Base-by-base conservation (phyloP, 2,329 filamentous ascomycete genomes). In the Cercospora janseana region DNA sequence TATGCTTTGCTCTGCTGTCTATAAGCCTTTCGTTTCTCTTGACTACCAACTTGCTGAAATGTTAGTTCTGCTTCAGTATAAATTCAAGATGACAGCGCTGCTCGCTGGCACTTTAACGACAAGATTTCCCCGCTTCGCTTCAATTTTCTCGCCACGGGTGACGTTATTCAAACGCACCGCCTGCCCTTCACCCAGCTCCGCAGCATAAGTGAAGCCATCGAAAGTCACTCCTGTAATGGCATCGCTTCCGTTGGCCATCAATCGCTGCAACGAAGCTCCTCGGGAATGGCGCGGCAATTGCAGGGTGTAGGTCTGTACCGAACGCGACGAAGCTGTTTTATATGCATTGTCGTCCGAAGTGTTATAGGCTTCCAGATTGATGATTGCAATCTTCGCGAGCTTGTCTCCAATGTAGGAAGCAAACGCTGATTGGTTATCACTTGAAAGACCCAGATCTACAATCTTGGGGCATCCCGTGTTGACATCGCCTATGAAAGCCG, bases 181-280 rank as follows among this genome's bases (percentile, higher is more conserved):
- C 61, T 63, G 67, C 0, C 81, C 82, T 4, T 69, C 57, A 6
- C 76, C 72, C 40, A 84, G 66, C 64, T 85, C 81, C 48, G 76
- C 76, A 57, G 84, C 79, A 56, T 81, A 86, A 55, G 78, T 83
- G 61, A 70, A 75, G 1, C 81, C 81, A 62, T 84, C 79, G 69
- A 76, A 85, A 0, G 79, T 78, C 40, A 84, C 76, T 0, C 80
- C 81, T 0, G 77, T 77, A 15, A 83, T 75, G 7, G 82, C 80
- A 65, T 85, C 79, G 53, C 79, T 83, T 0, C 82, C 82, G 63
- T 83, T 83, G 1, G 82, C 81, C 37, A 70, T 63, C 27, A 85
- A 63, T 20, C 80, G 67, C 60, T 78, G 70, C 46, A 82, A 0
- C 70, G 62, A 3, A 55, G 61, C 29, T 4, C 15, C 13, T 37